Base-by-base conservation (phyloP, 805 yeast species). In the Cyberlindnera meyerae region DNA sequence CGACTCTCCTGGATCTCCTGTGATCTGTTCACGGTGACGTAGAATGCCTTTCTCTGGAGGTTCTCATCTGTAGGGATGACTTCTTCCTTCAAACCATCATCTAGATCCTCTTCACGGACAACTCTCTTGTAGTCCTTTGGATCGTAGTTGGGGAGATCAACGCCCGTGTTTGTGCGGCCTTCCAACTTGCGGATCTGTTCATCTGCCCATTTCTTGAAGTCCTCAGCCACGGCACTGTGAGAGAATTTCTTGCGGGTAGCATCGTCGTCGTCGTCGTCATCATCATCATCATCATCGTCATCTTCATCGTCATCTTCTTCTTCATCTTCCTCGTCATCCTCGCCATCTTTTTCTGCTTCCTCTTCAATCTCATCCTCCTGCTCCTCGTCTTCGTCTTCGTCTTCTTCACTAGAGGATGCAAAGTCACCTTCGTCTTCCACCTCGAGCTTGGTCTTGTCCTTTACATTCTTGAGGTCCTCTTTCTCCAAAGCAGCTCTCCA, bases 161-260 rank as follows among this genome's bases (percentile, higher is more conserved):
- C 66, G 3, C 68, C 73, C 4, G 71, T 65, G 2, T 62, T 76
- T 12, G 73, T 70, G 18, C 79, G 67, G 1, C 84, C 87, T 47
- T 77, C 85, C 27, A 77, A 62, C 42, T 72, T 67, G 40, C 81
- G 75, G 4, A 79, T 74, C 51, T 83, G 84, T 24, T 70, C 61
- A 47, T 80, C 84, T 0, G 96, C 96, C 97, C 98, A 93, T 14
- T 74, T 73, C 60, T 84, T 85, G 67, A 93, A 93, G 13, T 77
- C 73, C 25, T 69, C 66, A 1, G 86, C 90, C 30, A 62, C 63
- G 21, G 68, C 55, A 27, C 61, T 56, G 44, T 68, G 79, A 25
- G 65, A 62, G 27, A 71, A 71, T 49, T 65, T 72, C 22, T 55
- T 60, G 49, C 13, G 18, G 13, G 18, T 5, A 16, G 15, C 17